Evolutionary conservation across 192 early-diverging fungal genomes (phyloP), one percentile per base, ranked within the genome.

Genomic region (Entomortierella parvispora): DNA sequence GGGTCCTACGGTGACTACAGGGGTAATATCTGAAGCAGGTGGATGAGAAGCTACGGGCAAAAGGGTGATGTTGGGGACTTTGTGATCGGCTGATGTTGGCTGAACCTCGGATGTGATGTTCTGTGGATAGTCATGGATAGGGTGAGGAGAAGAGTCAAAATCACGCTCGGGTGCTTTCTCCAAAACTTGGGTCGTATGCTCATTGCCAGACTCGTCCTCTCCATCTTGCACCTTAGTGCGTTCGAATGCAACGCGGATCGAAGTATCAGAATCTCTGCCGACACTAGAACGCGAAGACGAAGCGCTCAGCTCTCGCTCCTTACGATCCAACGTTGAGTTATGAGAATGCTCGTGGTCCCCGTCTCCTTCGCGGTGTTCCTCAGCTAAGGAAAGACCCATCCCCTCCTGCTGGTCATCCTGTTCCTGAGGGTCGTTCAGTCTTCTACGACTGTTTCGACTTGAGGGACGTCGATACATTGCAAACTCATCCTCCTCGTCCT

Each of bases 401-500:
- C 25, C 10, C 26, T 43, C 11, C 55, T 45, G 2, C 53, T 20
- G n/a, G 45, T 42, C 29, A 40, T 44, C 43, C 53, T 57, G 47
- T 55, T 61, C 37, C 12, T 40, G 7, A 40, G 37, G 37, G 37
- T 40, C 37, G 12, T 40, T 40, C 37, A 40, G 12, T 40, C 37
- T 40, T 12, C 37, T 40, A 12, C 37, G 37, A 40, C 37, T 40
- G 37, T 40, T 40, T 14, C 66, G 59, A 40, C 74, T 68, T 11
- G 65, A 64, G 23, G 65, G 65, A 53, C 60, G 31, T 18, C 61
- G 43, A 31, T 77, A 68, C 7, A 77, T 15, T 6, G 45, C 60
- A 34, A 63, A 77, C 23, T 64, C 65, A 15, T 77, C 74, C 23
- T 71, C 60, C 4, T 72, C 59, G 20, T 67, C 74, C 1, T 74